A percentile compares a stretch with the other conserved stretches of the same genome.
Evolutionary conservation across 208 protist species (phyloP).

Genomic region (Leishmania gerbilli): DNA sequence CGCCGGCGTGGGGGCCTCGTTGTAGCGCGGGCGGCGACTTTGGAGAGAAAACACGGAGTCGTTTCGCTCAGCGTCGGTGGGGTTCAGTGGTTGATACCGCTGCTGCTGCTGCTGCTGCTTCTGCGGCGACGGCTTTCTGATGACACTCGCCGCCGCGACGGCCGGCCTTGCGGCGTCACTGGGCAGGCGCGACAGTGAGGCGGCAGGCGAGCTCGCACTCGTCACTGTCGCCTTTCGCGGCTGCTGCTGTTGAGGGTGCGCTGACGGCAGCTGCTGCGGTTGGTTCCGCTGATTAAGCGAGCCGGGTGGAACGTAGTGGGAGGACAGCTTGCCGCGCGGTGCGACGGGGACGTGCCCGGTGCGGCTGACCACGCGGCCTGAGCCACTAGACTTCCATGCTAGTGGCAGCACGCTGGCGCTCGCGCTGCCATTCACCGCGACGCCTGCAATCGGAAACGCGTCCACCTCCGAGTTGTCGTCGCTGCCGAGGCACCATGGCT

Average conservation of each 20-base stretch:
- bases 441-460: slow-evolving; percentile 9
- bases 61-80: neutral
- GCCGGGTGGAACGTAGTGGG: slow-evolving; percentile 20
- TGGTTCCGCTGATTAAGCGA: neutral
- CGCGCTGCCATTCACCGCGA: slow-evolving; percentile 24
- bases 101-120: slow-evolving; percentile 2
- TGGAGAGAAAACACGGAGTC: slow-evolving; percentile 12
- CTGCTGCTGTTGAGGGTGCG: neutral
- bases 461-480: neutral
- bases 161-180: neutral
- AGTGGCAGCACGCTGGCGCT: slow-evolving; percentile 41
- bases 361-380: slow-evolving; percentile 45
- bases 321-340: slow-evolving; percentile 24
- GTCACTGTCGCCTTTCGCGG: neutral
- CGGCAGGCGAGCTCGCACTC: neutral
- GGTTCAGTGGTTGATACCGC: neutral
- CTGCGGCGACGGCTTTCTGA: neutral
- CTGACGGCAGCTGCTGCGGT: neutral
- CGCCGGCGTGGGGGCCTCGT: neutral
- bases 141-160: neutral
- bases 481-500: neutral
- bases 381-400: slow-evolving; percentile 68
- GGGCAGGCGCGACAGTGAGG: neutral
- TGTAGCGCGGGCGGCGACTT: neutral
- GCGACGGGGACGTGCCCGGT: slow-evolving; percentile 27